Base-by-base conservation (phyloP, 2,329 filamentous ascomycete genomes). In the Chrysosporium queenslandicum region DNA sequence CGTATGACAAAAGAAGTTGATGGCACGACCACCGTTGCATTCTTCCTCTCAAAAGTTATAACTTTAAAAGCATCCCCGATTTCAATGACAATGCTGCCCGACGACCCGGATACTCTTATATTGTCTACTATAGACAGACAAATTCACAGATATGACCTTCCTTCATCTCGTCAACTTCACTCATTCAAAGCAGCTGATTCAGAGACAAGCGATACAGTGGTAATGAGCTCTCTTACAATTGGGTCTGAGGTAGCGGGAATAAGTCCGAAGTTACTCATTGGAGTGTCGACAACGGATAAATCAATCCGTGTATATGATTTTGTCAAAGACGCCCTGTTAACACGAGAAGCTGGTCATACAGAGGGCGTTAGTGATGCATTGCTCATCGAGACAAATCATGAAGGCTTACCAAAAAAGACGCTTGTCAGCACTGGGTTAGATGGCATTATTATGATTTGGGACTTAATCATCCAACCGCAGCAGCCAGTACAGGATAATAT, bases 211-310 rank as follows among this genome's bases (percentile, higher is more conserved):
- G 92, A 98, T 61, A 80, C 89, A 4, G 91, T 91, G 0, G 81
- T 92, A 40, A 72, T 97, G 59, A 87, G 90, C 58, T 86, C 86
- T 0, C 75, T 98, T 27, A 81, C 81, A 1, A 80, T 83, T 53
- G 61, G 62, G 12, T 59, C 61, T 36, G 81, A 79, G 45, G 71
- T 76, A 64, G 61, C 81, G 64, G 70, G 81, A 60, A 67, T 76
- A 56, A 68, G 77, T 68, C 74, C 76, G 8, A 79, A 82, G 25
- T 78, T 94, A 47, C 76, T 98, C 48, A 77, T 92, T 16, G 90
- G 88, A n/a, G 78, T 92, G 9, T 96, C 91, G 7, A 90, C 90
- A 60, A 95, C 87, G 0, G 92, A 98, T 68, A 98, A 97, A 66
- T 97, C 92, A 0, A 84, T 98, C 52, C 78, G 92, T 32, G 73